Conservation (phyloP, 352 stramenopile genomes). For the Pythium phragmiticola region DNA sequence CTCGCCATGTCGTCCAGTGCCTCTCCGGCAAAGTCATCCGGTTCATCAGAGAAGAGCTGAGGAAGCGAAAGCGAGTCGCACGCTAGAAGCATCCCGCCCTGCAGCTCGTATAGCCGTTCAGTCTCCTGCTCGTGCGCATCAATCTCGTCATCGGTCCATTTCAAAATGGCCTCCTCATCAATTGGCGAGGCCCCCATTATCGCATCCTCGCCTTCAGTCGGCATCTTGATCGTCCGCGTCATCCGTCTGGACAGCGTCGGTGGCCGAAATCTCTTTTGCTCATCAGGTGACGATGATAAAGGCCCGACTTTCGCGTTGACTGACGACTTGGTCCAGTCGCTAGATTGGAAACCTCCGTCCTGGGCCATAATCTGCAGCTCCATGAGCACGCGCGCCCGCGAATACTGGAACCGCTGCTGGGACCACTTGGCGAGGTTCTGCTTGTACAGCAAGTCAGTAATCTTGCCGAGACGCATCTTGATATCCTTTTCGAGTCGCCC, state of each 20-base stretch:
- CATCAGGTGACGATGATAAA: neutral
- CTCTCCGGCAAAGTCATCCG: neutral
- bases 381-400: conserved; percentile 12
- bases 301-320: neutral
- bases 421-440: conserved; percentile 53
- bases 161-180: conserved; percentile 25
- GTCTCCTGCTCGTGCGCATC: conserved; percentile 41
- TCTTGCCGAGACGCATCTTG: conserved; percentile 33
- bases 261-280: neutral
- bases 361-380: conserved; percentile 22
- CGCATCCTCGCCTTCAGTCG: too few species aligned
- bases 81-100: conserved; percentile 30
- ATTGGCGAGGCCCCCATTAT: conserved; percentile 2
- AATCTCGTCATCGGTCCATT: conserved; percentile 54
- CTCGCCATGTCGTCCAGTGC: conserved; percentile 8
- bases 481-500: conserved; percentile 42
- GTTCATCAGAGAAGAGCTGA: neutral
- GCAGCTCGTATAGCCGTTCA: conserved; percentile 44
- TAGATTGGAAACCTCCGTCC: neutral
- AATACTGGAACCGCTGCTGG: conserved; percentile 23
- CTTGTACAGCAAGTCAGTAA: conserved; percentile 44
- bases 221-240: neutral
- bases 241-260: neutral
- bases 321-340: neutral
- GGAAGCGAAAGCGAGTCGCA: conserved; percentile 32